Evolutionary conservation across 164 flowering plant genomes (phyloP).

Genomic region (Dillenia turbinata): DNA sequence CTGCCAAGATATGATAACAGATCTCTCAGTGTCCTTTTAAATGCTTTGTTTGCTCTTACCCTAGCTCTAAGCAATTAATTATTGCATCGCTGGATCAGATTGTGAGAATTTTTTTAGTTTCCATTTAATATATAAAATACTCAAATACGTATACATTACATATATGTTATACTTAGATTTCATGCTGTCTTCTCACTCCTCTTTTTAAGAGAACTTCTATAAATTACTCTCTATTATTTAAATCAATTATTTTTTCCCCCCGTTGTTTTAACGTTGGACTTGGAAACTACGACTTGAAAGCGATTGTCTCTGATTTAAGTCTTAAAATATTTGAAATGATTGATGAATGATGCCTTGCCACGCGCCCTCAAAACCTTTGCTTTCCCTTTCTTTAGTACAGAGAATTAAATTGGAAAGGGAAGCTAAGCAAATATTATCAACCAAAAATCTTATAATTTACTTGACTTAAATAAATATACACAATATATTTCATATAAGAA

Average conservation of each 20-base stretch:
- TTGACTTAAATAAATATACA: too few relatives aligned
- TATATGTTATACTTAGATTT: constrained; percentile 39
- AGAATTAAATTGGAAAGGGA: too few relatives aligned
- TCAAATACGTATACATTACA: too few relatives aligned
- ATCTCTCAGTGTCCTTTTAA: too few relatives aligned
- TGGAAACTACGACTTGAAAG: constrained; percentile 26
- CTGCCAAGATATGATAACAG: too few relatives aligned
- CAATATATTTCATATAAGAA: too few relatives aligned
- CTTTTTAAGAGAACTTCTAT: constrained; percentile 19
- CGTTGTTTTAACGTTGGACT: constrained; percentile 13
- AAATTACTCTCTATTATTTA: neutral
- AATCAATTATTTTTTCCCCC: neutral
- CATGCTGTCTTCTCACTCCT: constrained; percentile 14
- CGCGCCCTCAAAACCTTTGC: too few relatives aligned
- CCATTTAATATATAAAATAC: neutral
- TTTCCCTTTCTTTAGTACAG: too few relatives aligned
- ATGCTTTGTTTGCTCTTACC: too few relatives aligned
- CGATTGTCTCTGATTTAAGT: constrained; percentile 21
- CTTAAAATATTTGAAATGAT: neutral
- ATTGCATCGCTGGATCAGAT: constrained; percentile 77
- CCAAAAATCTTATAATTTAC: too few relatives aligned
- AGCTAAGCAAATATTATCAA: too few relatives aligned
- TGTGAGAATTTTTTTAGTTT: constrained; percentile 27
- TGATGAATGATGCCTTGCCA: too few relatives aligned
- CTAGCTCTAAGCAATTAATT: constrained; percentile 14